Evolutionary conservation across 352 stramenopile species (phyloP), one percentile per base, ranked within the genome.

Genomic region (Phytophthora megakarya): DNA sequence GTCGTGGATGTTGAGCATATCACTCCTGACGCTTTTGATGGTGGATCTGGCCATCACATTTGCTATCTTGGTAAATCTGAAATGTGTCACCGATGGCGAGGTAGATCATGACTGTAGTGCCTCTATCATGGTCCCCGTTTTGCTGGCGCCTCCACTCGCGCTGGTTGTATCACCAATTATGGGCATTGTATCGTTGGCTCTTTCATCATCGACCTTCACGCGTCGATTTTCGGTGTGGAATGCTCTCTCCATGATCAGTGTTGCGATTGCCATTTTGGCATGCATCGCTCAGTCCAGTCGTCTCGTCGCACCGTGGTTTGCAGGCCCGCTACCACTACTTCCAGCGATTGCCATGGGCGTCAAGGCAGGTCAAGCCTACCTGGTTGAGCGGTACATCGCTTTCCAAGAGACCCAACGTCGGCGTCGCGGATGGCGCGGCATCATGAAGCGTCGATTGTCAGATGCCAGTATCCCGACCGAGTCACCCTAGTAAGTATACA

Each of bases 361-460:
- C 32, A 93, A 93, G 55, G 61, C 67, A n/a, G 82, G 77, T 22
- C 76, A 91, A 71, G 82, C 79, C 6, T 88, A 80, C 25, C 52
- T 92, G 8, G 72, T 93, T 3, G 82, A 93, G 49, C 77, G 80
- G 23, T 89, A 91, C 59, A 89, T 93, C 40, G 85, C 85, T 15
- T 88, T 87, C 61, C 81, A 91, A 68, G 85, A 93, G 66, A 90
- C 85, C 10, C 76, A 87, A 43, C 81, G 84, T 23, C 79, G 81
- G 9, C 79, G 85, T 30, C 81, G 85, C 22, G 85, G 85, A 43
- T 93, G 85, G 85, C 77, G 85, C 35, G 85, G 85, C 38, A 81
- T 93, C 40, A 91, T 91, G 85, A 93, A 93, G 66, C 85, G 85
- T 21, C 77, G 85, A 22, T 62, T 91, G 9, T 93, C 85, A 49